phyloP scores from a whole-genome alignment of 1,139 yeast genomes.

The Pichia sp. region DNA sequence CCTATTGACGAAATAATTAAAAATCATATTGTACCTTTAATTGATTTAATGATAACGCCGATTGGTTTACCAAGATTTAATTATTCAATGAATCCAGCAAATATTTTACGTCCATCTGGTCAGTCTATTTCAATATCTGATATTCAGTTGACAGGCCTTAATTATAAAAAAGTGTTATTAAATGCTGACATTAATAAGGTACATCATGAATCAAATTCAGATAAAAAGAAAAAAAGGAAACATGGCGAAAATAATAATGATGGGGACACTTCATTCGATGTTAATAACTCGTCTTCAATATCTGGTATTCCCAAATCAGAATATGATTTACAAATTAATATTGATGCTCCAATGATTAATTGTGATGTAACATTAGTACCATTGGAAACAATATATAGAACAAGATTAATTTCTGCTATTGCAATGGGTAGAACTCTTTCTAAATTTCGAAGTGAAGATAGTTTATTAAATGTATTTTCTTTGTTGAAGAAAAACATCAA shows the following conservation, averaged over 20 bases:
- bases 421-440: constrained; percentile 74
- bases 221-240: constrained; percentile 18
- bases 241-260: constrained; percentile 12
- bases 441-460: constrained; percentile 34
- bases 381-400: constrained; percentile 62
- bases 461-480: constrained; percentile 19
- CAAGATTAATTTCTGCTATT: constrained; percentile 69
- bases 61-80: constrained; percentile 89
- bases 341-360: constrained; percentile 85
- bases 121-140: constrained; percentile 35
- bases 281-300: background rate
- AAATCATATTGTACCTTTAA: constrained; percentile 53
- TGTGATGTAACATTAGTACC: constrained; percentile 92
- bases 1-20: constrained; percentile 44
- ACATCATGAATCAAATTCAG: constrained; percentile 9
- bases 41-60: constrained; percentile 81
- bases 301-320: constrained; percentile 46
- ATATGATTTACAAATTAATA: constrained; percentile 63
- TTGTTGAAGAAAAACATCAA: constrained; percentile 26
- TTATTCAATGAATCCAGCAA: constrained; percentile 71
- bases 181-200: background rate
- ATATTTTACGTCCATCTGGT: constrained; percentile 80
- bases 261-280: background rate
- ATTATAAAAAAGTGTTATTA: constrained; percentile 20
- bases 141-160: constrained; percentile 26